Evolutionary conservation across 176 grass and related monocot genomes (phyloP), one percentile per base, ranked within the genome.

Genomic region (Musa acuminata): DNA sequence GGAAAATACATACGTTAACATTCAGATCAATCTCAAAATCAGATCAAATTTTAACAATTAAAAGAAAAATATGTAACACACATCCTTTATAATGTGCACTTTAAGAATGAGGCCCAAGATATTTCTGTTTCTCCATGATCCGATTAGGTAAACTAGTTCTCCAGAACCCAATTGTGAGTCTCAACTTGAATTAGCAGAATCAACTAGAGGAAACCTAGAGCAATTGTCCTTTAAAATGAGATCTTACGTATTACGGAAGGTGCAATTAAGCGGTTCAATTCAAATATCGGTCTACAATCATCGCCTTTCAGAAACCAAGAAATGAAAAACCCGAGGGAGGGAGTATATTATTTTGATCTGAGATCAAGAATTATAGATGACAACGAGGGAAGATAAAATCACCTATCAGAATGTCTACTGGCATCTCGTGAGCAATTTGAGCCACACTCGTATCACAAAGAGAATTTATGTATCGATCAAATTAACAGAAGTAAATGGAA

Each of bases 1-100:
- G 1, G 75, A 81, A 74, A 82, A 81, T 27, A 1, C 57, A 76
- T 12, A 87, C 25, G 72, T 29, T 16, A 21, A 13, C 49, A 26
- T 2, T 23, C 50, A 55, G 25, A 63, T 86, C 69, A 87, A 43
- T 64, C 17, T 17, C 54, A 55, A 71, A 24, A 63, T 25, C 19
- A 29, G 16, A 13, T 55, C 49, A 16, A 43, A 35, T 20, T 20
- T 13, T 19, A 21, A 49, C 16, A 69, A 55, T 51, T 51, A 29
- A 11, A 65, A 48, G 55, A 52, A 53, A 0, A 1, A 1, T 54
- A 24, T 17, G 51, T 1, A 65, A 65, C 35, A 23, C 2, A 13
- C 9, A 22, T 23, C 19, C 9, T 63, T 7, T 23, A 63, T 43
- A 43, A 43, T 43, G 3, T 6, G 60, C 60, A 63, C 20, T 43